phyloP scores from a whole-genome alignment of 2,329 filamentous ascomycete genomes.

The Claviceps arundinis region DNA sequence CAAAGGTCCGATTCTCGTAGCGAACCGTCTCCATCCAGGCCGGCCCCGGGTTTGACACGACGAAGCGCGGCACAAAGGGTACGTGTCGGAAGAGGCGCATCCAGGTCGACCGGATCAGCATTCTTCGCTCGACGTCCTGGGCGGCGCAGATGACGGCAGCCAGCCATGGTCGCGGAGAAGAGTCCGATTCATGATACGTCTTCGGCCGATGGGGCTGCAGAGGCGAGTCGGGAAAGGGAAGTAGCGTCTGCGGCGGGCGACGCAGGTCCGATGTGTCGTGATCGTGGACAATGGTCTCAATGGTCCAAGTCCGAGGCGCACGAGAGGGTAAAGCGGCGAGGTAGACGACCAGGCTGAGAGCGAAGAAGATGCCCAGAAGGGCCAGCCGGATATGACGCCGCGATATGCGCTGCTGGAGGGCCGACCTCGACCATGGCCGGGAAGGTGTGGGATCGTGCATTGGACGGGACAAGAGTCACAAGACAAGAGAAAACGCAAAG shows the following conservation, averaged over 20 bases:
- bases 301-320: conserved; percentile 1
- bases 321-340: not conserved
- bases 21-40: conserved; percentile 14
- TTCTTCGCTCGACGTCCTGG: conserved; percentile 15
- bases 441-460: no score
- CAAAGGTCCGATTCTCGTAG: conserved; percentile 19
- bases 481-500: no score
- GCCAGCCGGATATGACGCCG: not conserved
- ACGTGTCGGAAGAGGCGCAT: conserved; percentile 17
- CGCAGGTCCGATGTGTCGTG: not conserved
- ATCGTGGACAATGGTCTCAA: conserved; percentile 5
- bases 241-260: conserved; percentile 8
- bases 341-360: not conserved
- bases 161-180: conserved; percentile 13
- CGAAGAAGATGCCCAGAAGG: not conserved
- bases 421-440: not conserved
- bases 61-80: conserved; percentile 18
- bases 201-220: conserved; percentile 4
- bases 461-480: no score
- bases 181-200: not conserved
- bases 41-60: conserved; percentile 17
- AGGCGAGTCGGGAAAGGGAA: conserved; percentile 14
- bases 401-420: not conserved
- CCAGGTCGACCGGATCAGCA: conserved; percentile 20
- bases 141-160: conserved; percentile 18